Evolutionary conservation across 2,329 filamentous ascomycete species (phyloP).

Genomic region (Cordyceps fumosorosea): DNA sequence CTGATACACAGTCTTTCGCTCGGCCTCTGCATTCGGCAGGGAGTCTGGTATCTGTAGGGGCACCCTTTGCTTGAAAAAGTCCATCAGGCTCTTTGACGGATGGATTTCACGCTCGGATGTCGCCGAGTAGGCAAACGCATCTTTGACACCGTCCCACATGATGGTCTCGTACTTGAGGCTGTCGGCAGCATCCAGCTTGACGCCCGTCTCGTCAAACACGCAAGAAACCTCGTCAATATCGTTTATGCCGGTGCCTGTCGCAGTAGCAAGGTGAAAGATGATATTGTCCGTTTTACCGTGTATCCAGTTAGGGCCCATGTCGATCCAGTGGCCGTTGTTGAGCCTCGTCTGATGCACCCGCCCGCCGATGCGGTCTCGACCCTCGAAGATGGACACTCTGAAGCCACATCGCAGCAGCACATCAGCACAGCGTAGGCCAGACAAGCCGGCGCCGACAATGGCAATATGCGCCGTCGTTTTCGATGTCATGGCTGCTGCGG

Average conservation of each 20-base stretch:
- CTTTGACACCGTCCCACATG: conserved; percentile 62
- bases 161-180: conserved; percentile 42
- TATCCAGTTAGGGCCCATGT: conserved; percentile 72
- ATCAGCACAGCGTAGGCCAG: conserved; percentile 66
- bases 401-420: conserved; percentile 58
- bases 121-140: conserved; percentile 62
- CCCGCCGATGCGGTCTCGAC: conserved; percentile 59
- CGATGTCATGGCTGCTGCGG: background rate
- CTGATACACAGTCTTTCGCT: conserved; percentile 40
- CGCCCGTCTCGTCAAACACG: conserved; percentile 51
- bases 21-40: conserved; percentile 32
- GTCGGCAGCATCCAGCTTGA: conserved; percentile 39
- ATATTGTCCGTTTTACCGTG: conserved; percentile 67
- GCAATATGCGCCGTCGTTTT: conserved; percentile 46
- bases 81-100: conserved; percentile 40
- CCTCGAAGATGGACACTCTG: conserved; percentile 64
- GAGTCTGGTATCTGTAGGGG: conserved; percentile 39
- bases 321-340: conserved; percentile 42
- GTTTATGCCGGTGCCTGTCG: conserved; percentile 47
- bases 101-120: conserved; percentile 43
- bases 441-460: conserved; percentile 64
- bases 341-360: conserved; percentile 49
- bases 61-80: conserved; percentile 46
- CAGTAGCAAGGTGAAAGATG: conserved; percentile 58
- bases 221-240: conserved; percentile 46